Conservation (phyloP, 1,284 basidiomycete genomes). For the Ustilago vetiveriae region DNA sequence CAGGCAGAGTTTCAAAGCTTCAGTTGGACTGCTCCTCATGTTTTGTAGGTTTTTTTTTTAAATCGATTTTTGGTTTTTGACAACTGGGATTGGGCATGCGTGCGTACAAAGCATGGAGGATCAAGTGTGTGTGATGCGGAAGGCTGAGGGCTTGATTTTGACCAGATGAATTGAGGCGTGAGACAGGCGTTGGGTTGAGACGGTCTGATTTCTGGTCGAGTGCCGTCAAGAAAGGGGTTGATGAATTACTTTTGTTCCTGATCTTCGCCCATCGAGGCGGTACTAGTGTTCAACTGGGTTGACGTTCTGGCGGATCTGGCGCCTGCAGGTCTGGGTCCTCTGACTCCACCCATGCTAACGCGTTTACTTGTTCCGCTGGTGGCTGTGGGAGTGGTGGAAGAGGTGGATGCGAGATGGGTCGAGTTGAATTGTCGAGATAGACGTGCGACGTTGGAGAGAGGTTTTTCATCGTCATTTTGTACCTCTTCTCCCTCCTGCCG, state of each 20-base stretch:
- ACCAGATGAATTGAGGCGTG: too few species aligned
- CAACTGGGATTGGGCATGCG: too few species aligned
- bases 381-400: too few species aligned
- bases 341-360: constrained; percentile 10
- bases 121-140: too few species aligned
- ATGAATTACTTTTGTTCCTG: too few species aligned
- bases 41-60: constrained; percentile 3
- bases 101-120: too few species aligned
- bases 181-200: neutral
- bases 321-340: constrained; percentile 31
- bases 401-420: too few species aligned
- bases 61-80: too few species aligned
- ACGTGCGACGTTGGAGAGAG: constrained; percentile 55
- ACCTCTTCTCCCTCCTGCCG: too few species aligned
- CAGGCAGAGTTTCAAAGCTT: constrained; percentile 73
- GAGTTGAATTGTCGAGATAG: constrained; percentile 52
- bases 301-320: constrained; percentile 24
- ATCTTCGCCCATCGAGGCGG: neutral
- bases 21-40: constrained; percentile 52
- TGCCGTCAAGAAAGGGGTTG: too few species aligned
- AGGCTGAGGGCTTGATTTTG: too few species aligned
- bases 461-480: constrained; percentile 21
- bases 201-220: too few species aligned
- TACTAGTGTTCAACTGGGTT: constrained; percentile 5
- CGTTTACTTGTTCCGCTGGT: constrained; percentile 1